Evolutionary conservation across 2,329 filamentous ascomycete genomes (phyloP).

Genomic region (Colletotrichum sp.): DNA sequence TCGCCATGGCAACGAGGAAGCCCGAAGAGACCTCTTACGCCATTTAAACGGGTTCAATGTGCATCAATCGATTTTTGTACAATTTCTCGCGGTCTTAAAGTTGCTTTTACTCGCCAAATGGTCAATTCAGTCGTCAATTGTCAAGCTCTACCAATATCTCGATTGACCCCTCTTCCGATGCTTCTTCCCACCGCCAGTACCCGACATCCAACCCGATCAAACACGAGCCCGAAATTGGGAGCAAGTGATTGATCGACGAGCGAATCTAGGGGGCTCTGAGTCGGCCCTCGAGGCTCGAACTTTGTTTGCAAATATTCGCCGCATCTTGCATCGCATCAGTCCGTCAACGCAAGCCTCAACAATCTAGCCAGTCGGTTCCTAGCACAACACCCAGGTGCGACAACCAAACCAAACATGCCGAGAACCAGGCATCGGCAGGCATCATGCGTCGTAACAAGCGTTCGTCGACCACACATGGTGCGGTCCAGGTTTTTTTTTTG

Average conservation of each 20-base stretch:
- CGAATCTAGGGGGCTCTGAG: slow-evolving; percentile 9
- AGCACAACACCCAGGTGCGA: background rate
- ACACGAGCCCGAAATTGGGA: slow-evolving; percentile 13
- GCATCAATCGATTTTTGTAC: slow-evolving; percentile 24
- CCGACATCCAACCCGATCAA: background rate
- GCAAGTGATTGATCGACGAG: background rate
- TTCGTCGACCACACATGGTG: background rate
- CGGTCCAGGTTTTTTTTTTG: background rate
- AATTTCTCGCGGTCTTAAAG: background rate
- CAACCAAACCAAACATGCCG: background rate
- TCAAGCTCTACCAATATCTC: background rate
- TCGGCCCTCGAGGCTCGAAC: background rate
- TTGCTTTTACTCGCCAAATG: slow-evolving; percentile 20
- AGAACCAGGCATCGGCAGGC: background rate
- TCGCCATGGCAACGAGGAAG: slow-evolving; percentile 32
- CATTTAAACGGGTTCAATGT: background rate
- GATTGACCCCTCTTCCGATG: slow-evolving; percentile 1
- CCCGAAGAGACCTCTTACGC: slow-evolving; percentile 13
- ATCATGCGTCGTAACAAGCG: slow-evolving; percentile 2
- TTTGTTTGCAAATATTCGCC: slow-evolving; percentile 16
- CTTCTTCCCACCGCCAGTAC: background rate
- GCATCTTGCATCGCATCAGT: background rate
- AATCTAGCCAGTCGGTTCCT: background rate
- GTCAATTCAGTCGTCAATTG: background rate
- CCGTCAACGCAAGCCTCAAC: slow-evolving; percentile 3